Evolutionary conservation across 2,329 filamentous ascomycete species (phyloP).

Genomic region (Trichoderma koningii): DNA sequence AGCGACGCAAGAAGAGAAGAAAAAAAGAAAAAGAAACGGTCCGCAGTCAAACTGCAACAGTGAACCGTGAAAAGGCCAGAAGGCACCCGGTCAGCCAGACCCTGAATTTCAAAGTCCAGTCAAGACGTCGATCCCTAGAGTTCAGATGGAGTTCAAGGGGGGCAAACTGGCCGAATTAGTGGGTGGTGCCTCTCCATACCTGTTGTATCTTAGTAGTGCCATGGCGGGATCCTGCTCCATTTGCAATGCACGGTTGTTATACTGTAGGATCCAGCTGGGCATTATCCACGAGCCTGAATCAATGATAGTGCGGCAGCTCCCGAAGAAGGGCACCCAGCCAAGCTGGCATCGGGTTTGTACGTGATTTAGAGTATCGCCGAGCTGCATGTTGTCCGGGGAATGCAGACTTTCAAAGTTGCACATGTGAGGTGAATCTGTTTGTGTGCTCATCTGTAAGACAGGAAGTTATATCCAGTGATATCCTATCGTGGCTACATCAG

Average conservation of each 20-base stretch:
- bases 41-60: neutral
- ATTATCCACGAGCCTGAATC: constrained; percentile 7
- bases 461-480: no score
- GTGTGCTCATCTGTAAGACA: no score
- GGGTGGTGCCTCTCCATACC: neutral
- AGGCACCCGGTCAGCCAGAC: neutral
- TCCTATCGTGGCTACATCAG: no score
- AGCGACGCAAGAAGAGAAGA: neutral
- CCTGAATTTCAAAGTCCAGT: neutral
- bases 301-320: neutral
- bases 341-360: no score
- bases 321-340: neutral
- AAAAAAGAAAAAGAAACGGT: neutral
- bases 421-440: no score
- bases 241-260: neutral
- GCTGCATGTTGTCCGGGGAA: neutral
- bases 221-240: neutral
- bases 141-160: neutral
- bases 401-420: no score
- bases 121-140: neutral
- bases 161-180: neutral
- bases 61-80: neutral
- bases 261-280: neutral
- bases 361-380: no score
- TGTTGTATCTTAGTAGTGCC: neutral